Evolutionary conservation across 2,329 filamentous ascomycete species (phyloP), one percentile per base, ranked within the genome.

Genomic region (Tothia fuscella): DNA sequence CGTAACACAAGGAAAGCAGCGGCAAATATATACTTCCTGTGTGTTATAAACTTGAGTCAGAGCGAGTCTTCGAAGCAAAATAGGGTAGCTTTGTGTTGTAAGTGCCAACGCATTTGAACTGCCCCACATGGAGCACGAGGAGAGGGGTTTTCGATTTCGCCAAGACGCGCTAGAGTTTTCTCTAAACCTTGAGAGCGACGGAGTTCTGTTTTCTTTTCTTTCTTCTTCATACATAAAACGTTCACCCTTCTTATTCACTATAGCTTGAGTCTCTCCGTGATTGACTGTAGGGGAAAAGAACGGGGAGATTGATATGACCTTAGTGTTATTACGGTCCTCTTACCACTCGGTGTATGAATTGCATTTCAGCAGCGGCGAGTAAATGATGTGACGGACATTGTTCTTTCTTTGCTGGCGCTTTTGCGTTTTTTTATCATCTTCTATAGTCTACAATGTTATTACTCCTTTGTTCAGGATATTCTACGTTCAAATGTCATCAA

Each of bases 331-430:
- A 34, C 19, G 26, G 35, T 40, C 29, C 38, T 20, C 38, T 40
- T 40, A 40, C 38, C 38, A 40, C 38, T 40, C 19, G 25, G 21
- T 26, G 25, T 20, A 20, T 40, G 19, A 24, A 25, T 25, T 22
- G 24, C 38, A 10, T 26, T n/a, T 14, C 26, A 40, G 20, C 31
- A 16, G 33, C 33, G 22, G 31, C 28, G 32, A 38, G 41, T 43
- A 43, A 43, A 43, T 43, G 28, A 28, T 38, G 32, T 14, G 32
- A 43, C 41, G 31, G 24, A 43, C 41, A 43, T 43, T 13, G 7
- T 16, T 4, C 4, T 28, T 20, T 34, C 12, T 19, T 14, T 10
- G 9, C 12, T 9, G 34, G 19, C 31, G 10, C 9, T 40, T n/a
- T 40, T 24, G 35, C 12, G 10, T 9, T 32, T 12, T 40, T 40